Conservation (phyloP, 495 filamentous ascomycete species). For the Achaetomiella virescens region DNA sequence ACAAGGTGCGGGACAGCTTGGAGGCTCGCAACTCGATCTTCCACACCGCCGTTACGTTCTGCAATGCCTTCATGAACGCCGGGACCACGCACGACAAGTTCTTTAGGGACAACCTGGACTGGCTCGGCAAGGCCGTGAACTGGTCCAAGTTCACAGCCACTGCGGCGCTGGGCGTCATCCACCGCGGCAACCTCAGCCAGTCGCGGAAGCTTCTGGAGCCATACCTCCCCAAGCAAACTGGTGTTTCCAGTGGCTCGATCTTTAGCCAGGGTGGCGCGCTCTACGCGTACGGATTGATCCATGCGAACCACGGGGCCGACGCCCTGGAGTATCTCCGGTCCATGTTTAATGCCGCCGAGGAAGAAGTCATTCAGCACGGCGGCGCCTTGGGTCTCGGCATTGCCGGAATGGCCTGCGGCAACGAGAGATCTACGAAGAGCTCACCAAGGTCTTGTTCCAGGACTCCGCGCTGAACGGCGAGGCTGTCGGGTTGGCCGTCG, state of each 20-base stretch:
- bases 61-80: slow-evolving; percentile 99
- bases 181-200: slow-evolving; percentile 87
- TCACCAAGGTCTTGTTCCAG: slow-evolving; percentile 77
- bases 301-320: slow-evolving; percentile 92
- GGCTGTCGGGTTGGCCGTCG: slow-evolving; percentile 91
- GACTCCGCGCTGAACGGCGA: slow-evolving; percentile 96
- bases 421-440: slow-evolving; percentile 84
- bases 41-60: slow-evolving; percentile 92
- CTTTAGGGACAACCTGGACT: slow-evolving; percentile 95
- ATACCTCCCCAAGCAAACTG: slow-evolving; percentile 75
- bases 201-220: slow-evolving; percentile 90
- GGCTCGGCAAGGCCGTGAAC: slow-evolving; percentile 97
- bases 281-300: slow-evolving; percentile 93
- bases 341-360: slow-evolving; percentile 77
- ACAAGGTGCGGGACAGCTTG: slow-evolving; percentile 91
- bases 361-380: slow-evolving; percentile 96
- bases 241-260: slow-evolving; percentile 66
- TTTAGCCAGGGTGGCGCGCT: slow-evolving; percentile 95
- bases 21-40: slow-evolving; percentile 97
- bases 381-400: slow-evolving; percentile 93
- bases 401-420: slow-evolving; percentile 94
- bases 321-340: slow-evolving; percentile 83
- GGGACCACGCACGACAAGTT: slow-evolving; percentile 96
- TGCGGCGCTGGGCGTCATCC: slow-evolving; percentile 92
- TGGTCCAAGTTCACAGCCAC: slow-evolving; percentile 99